Evolutionary conservation across 805 yeast genomes (phyloP).

Genomic region (Blastobotrys americana): DNA sequence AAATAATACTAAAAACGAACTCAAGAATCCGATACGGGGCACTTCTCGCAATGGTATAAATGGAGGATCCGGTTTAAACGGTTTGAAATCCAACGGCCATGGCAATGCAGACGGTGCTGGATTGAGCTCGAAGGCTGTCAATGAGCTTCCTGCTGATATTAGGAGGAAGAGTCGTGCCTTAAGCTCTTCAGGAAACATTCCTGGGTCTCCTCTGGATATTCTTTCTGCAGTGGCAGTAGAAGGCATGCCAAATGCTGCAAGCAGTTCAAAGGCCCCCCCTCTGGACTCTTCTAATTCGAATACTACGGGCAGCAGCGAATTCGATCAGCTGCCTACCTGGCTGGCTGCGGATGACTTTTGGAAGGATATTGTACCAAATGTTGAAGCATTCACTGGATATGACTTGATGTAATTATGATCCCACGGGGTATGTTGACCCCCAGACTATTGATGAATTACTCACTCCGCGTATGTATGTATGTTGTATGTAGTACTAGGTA

Average conservation of each 20-base stretch:
- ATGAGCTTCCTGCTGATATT: not conserved
- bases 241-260: not conserved
- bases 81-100: not conserved
- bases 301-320: conserved; percentile 31
- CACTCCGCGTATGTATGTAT: too few species aligned
- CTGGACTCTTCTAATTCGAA: conserved; percentile 19
- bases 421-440: too few species aligned
- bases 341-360: conserved; percentile 65
- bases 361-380: conserved; percentile 40
- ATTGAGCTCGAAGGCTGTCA: not conserved
- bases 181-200: conserved; percentile 8
- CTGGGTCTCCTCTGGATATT: conserved; percentile 34
- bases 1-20: too few species aligned
- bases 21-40: too few species aligned
- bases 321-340: conserved; percentile 43
- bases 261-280: not conserved
- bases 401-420: conserved; percentile 9
- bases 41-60: too few species aligned
- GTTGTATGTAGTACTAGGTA: too few species aligned
- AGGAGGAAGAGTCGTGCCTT: conserved; percentile 9
- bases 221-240: conserved; percentile 37
- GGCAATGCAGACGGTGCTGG: not conserved
- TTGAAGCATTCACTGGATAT: conserved; percentile 22
- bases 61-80: too few species aligned
- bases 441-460: too few species aligned